Percentiles rank a stretch among this genome's conserved stretches.
phyloP scores from a whole-genome alignment of 2,329 filamentous ascomycete species.

The Sphaerulina musiva region DNA sequence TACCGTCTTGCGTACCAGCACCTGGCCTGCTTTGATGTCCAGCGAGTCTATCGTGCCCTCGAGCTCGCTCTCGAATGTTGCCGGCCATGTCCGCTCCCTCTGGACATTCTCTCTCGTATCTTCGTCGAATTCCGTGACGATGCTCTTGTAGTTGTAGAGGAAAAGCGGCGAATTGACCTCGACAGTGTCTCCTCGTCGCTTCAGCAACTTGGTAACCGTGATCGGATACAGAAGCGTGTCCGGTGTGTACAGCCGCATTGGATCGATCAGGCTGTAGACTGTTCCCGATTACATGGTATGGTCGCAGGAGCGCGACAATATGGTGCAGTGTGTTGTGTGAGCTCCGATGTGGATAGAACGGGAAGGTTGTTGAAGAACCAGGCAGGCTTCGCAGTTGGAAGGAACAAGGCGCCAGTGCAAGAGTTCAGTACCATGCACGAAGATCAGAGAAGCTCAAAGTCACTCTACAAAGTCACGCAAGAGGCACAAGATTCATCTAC shows the following conservation, averaged over 20 bases:
- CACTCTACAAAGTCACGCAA: constrained; percentile 19
- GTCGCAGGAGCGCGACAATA: constrained; percentile 17
- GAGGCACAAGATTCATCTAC: constrained; percentile 20
- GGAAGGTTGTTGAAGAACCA: neutral
- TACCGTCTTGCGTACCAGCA: constrained; percentile 49
- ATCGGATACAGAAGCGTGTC: constrained; percentile 77
- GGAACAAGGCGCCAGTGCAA: neutral
- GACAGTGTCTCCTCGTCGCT: constrained; percentile 66
- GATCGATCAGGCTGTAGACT: constrained; percentile 8
- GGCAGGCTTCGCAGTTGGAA: neutral
- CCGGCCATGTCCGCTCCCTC: constrained; percentile 64
- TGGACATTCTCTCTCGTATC: constrained; percentile 59
- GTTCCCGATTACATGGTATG: constrained; percentile 21
- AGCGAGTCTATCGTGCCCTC: constrained; percentile 74
- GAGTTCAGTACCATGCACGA: neutral
- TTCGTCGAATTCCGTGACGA: constrained; percentile 58
- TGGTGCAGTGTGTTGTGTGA: neutral
- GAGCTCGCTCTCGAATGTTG: constrained; percentile 73
- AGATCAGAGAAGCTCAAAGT: constrained; percentile 8
- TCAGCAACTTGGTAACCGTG: constrained; percentile 78
- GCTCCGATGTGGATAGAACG: neutral
- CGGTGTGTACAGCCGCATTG: constrained; percentile 47
- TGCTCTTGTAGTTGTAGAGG: constrained; percentile 79
- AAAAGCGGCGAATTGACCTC: constrained; percentile 72
- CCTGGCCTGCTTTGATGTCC: constrained; percentile 61